phyloP scores from a whole-genome alignment of 441 rosid genomes.

The Syzygium malaccense region DNA sequence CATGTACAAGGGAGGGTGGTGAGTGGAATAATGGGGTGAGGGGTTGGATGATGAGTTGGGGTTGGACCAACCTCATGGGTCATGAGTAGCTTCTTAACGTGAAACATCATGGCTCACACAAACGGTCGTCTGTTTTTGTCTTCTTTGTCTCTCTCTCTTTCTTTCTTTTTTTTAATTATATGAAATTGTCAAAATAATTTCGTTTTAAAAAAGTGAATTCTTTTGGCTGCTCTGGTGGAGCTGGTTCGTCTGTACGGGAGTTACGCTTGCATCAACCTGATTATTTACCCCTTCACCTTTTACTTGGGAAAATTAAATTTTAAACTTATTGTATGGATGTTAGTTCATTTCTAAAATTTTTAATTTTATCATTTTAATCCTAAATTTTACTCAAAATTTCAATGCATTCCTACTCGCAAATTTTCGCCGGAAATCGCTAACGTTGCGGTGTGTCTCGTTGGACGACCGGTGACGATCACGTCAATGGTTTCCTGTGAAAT shows the following conservation, averaged over 20 bases:
- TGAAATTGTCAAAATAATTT: not conserved
- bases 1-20: not conserved
- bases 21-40: not conserved
- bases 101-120: not conserved
- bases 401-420: not conserved
- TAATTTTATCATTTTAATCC: not conserved
- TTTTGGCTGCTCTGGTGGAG: not conserved
- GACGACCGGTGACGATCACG: rapidly evolving
- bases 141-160: not conserved
- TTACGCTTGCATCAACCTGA: not conserved
- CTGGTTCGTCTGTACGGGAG: not conserved
- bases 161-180: not conserved
- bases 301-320: not conserved
- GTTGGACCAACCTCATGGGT: not conserved
- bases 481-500: rapidly evolving
- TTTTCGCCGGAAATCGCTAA: not conserved
- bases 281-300: not conserved
- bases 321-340: rapidly evolving
- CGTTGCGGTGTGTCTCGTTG: rapidly evolving
- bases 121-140: not conserved
- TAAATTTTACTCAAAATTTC: not conserved
- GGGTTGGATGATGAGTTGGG: not conserved
- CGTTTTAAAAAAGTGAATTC: not conserved
- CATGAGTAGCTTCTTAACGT: not conserved
- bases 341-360: rapidly evolving